phyloP scores from a whole-genome alignment of 441 rosid species.

The Aleurites moluccanus region DNA sequence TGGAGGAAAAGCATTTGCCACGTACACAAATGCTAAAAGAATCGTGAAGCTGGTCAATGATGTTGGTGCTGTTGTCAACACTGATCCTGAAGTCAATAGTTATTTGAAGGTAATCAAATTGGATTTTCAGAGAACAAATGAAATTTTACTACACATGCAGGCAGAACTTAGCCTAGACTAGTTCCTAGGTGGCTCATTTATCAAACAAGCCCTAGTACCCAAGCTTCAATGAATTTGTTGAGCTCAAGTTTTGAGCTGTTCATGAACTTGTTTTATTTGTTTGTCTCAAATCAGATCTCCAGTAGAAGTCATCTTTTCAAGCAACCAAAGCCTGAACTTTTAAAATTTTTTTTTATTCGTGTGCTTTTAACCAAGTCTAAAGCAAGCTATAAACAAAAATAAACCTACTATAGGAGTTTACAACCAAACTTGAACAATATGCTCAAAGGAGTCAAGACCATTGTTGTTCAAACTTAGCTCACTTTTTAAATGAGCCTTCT shows the following conservation, averaged over 20 bases:
- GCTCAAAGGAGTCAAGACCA: background rate
- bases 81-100: slow-evolving; percentile 88
- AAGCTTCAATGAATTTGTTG: background rate
- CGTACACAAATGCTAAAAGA: slow-evolving; percentile 95
- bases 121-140: background rate
- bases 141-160: background rate
- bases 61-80: slow-evolving; percentile 87
- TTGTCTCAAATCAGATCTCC: background rate
- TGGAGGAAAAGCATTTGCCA: slow-evolving; percentile 99
- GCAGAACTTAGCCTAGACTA: background rate
- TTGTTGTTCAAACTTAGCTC: background rate
- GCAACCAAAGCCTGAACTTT: background rate
- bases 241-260: background rate
- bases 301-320: background rate
- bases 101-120: slow-evolving; percentile 66
- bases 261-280: background rate
- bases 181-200: background rate
- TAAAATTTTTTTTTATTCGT: background rate
- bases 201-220: background rate
- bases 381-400: background rate
- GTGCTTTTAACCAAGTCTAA: background rate
- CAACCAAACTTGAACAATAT: background rate
- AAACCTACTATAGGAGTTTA: background rate
- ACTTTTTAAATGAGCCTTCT: background rate
- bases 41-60: slow-evolving; percentile 96